Base-by-base conservation (phyloP, 202 grass and related monocot species). In the Setaria italica region DNA sequence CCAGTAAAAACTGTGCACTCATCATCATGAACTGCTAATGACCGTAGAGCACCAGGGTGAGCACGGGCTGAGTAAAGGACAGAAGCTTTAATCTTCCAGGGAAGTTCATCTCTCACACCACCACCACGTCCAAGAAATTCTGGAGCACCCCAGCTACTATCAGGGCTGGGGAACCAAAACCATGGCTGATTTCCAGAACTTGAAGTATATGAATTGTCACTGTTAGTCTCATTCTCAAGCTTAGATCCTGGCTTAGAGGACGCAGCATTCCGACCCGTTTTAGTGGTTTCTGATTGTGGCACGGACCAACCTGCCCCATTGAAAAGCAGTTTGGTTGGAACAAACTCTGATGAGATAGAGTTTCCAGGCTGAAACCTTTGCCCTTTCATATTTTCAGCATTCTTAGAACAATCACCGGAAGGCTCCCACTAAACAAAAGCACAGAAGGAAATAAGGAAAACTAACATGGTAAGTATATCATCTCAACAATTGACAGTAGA, bases 111-210 rank as follows among this genome's bases (percentile, higher is more conserved):
- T 82, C 90, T 92, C 55, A 85, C 17, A 78, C 79, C 82, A 85
- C 87, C 88, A 81, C 87, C 76, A 39, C 88, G 93, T 30, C 93
- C 93, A 82, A 95, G 90, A 92, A 95, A 92, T 76, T 95, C 85
- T 15, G 85, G 88, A 82, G 55, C 80, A 33, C 84, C 90, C 73
- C 79, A 90, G 79, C 83, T 90, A 88, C 82, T 69, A 81, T 93
- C 89, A 87, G 85, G 86, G 89, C 67, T 83, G 59, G 95, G 95
- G 58, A 95, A 94, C 95, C 95, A 98, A 93, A 94, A 95, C 95
- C 95, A 98, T 32, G 85, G 91, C 12, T 87, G 85, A 74, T 82
- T 90, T 62, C 75, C 83, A 76, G 84, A 89, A 89, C 72, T 85
- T 82, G 91, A 88, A 34, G 84, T 41, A 59, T 68, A 83, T 30